Base-by-base conservation (phyloP, 768 basidiomycete species). In the Antrodiella citrinella region DNA sequence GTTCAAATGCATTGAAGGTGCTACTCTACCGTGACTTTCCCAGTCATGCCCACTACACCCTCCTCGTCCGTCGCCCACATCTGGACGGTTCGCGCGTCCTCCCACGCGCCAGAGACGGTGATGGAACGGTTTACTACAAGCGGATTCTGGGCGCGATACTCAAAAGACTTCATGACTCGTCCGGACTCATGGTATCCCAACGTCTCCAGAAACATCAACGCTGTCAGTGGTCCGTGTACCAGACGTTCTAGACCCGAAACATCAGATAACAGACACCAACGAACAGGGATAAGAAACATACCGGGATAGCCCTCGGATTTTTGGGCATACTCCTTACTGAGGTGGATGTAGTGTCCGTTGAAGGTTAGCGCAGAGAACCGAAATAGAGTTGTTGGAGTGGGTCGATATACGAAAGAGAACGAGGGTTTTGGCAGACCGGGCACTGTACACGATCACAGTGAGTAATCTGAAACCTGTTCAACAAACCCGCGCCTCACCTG, bases 351-450 rank as follows among this genome's bases (percentile, higher is more conserved):
- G 56, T 93, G 90, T 11, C 79, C 86, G 57, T 93, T 92, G 69
- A 89, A 90, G 56, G 83, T 91, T 20, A 93, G 70, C 18, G 90
- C 87, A 3, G 88, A 91, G 67, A 85, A 93, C 20, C 88, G 81
- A 70, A 93, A 93, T 19, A 92, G 69, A 0, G 84, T 88, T 7
- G 82, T 80, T 26, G 80, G 65, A 21, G 76, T 80, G 2, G 89
- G 89, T 12, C 67, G 77, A 60, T 81, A 89, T 24, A 68, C 71
- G 63, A 88, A 82, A 3, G 78, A 74, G 62, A 86, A 82, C 54
- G 82, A 77, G 21, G 71, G 63, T 3, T 59, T 52, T 11, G 81
- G 81, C 18, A 82, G 59, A 51, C 68, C 73, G 21, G 69, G 66
- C 50, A 83, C 84, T 84, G 54, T 22, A 48, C 46, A 22, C 25